A percentile compares a stretch with the other conserved stretches of the same genome.
Conservation (phyloP, 768 basidiomycete genomes). For the Tulasnella sp. region DNA sequence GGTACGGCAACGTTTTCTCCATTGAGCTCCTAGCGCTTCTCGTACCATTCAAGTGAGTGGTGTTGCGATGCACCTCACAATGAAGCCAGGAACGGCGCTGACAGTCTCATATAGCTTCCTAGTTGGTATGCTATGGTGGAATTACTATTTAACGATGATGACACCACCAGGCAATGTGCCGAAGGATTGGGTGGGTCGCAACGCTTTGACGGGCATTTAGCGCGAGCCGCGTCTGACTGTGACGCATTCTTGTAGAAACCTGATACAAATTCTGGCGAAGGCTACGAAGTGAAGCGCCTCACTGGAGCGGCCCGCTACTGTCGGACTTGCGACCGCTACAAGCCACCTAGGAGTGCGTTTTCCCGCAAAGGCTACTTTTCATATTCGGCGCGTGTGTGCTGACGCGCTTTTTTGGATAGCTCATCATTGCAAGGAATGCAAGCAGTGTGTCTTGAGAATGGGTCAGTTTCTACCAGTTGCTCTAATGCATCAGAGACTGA, state of each 20-base stretch:
- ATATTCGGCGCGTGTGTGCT: background rate
- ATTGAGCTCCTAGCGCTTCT: constrained; percentile 67
- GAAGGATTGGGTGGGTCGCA: constrained; percentile 62
- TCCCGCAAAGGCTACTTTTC: constrained; percentile 16
- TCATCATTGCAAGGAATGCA: constrained; percentile 88
- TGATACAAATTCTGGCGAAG: constrained; percentile 51
- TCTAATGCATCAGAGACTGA: no score
- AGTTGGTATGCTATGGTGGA: constrained; percentile 72
- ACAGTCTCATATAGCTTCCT: constrained; percentile 40
- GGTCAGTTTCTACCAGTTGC: constrained; percentile 37
- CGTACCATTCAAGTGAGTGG: constrained; percentile 79
- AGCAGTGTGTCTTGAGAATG: constrained; percentile 80
- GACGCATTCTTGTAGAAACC: constrained; percentile 46
- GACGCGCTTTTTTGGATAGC: constrained; percentile 29
- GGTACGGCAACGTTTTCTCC: constrained; percentile 71
- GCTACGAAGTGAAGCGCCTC: constrained; percentile 82
- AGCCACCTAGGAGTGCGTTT: constrained; percentile 53
- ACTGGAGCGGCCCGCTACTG: constrained; percentile 80
- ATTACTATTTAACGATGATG: constrained; percentile 72
- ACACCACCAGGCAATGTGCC: constrained; percentile 86
- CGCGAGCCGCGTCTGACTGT: background rate
- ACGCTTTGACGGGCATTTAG: background rate
- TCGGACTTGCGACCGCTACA: constrained; percentile 72
- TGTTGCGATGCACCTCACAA: background rate
- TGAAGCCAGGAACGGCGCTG: background rate